phyloP scores from a whole-genome alignment of 1,284 basidiomycete genomes.

The Ceratobasidium sp. region DNA sequence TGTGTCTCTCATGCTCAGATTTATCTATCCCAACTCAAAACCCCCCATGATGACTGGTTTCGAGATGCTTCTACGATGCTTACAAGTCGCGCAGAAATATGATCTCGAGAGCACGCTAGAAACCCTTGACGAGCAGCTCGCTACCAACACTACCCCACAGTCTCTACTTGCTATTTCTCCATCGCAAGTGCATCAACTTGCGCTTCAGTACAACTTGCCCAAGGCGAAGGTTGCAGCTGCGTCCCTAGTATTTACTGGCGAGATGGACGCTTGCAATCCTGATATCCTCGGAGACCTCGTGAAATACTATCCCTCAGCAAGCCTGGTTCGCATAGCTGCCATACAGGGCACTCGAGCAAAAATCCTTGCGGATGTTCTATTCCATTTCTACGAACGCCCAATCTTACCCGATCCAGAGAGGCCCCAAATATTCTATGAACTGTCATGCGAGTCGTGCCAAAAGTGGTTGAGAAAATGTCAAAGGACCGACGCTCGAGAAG shows the following conservation, averaged over 20 bases:
- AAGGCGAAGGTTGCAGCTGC: conserved; percentile 9
- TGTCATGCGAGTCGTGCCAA: conserved; percentile 2
- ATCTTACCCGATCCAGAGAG: neutral
- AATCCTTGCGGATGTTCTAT: conserved; percentile 27
- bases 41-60: conserved; percentile 3
- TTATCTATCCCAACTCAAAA: conserved; percentile 16
- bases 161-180: neutral
- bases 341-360: conserved; percentile 12
- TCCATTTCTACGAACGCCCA: conserved; percentile 6
- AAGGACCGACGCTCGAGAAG: conserved; percentile 6
- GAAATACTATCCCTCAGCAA: neutral
- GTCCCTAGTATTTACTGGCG: neutral
- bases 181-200: neutral
- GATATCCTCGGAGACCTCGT: neutral
- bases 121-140: conserved; percentile 29
- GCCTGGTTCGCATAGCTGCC: neutral
- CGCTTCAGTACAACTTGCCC: conserved; percentile 5
- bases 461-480: conserved; percentile 2
- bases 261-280: neutral
- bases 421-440: neutral
- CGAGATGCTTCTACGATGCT: conserved; percentile 4
- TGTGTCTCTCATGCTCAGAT: conserved; percentile 21
- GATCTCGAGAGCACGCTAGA: conserved; percentile 14
- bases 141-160: neutral
- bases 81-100: conserved; percentile 23